phyloP scores from a whole-genome alignment of 2,329 filamentous ascomycete genomes.

The Trichophyton rubrum region DNA sequence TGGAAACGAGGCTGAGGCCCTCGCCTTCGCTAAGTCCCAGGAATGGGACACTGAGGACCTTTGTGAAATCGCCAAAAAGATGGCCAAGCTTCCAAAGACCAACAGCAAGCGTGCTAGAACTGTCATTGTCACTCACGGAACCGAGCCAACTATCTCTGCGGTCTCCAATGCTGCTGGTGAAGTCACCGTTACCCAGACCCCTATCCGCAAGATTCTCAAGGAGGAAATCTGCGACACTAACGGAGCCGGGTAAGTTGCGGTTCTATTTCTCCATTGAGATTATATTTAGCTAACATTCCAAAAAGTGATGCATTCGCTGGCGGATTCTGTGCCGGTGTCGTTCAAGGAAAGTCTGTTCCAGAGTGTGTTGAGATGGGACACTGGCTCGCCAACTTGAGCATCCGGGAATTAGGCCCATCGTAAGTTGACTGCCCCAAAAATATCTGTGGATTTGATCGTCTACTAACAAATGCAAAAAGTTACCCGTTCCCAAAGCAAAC shows the following conservation, averaged over 20 bases:
- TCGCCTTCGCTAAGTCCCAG: constrained; percentile 74
- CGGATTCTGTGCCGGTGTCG: constrained; percentile 79
- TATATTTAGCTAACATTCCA: background rate
- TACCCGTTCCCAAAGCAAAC: constrained; percentile 73
- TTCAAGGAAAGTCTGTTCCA: constrained; percentile 69
- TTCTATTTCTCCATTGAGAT: background rate
- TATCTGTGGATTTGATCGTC: too few relatives aligned
- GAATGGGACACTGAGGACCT: constrained; percentile 62
- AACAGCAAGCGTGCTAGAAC: constrained; percentile 73
- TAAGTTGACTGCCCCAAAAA: constrained; percentile 43
- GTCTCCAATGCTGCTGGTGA: constrained; percentile 53
- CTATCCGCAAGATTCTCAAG: constrained; percentile 65
- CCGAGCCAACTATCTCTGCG: constrained; percentile 76
- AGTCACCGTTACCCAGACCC: constrained; percentile 58
- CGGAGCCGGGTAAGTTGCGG: constrained; percentile 55
- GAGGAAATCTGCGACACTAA: constrained; percentile 88
- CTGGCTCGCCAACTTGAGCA: constrained; percentile 88
- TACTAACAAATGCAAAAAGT: constrained; percentile 32
- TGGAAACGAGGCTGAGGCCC: constrained; percentile 92
- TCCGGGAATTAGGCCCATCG: constrained; percentile 91
- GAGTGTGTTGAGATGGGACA: constrained; percentile 81
- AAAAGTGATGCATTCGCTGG: constrained; percentile 85
- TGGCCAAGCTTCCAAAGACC: constrained; percentile 84
- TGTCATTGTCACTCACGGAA: constrained; percentile 91
- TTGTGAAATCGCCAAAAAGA: constrained; percentile 68